A percentile compares a stretch with the other conserved stretches of the same genome.
Evolutionary conservation across 257 asterid species (phyloP).

Genomic region (Solanum rostratum): DNA sequence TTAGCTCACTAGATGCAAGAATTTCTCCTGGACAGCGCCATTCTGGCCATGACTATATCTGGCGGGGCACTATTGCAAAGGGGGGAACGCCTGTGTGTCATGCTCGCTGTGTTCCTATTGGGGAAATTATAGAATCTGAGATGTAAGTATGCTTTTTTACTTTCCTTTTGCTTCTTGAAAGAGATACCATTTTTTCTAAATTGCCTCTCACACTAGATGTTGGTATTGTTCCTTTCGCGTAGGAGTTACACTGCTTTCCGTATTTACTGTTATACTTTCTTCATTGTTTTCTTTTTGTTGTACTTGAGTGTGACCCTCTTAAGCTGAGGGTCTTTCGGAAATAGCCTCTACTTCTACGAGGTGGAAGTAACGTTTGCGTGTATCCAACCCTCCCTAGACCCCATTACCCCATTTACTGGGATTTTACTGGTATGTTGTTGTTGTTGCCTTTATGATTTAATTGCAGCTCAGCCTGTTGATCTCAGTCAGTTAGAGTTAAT

Average conservation of each 20-base stretch:
- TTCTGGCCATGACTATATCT: conserved; percentile 48
- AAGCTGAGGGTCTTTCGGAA: no score
- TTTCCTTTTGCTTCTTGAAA: not conserved
- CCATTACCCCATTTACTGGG: no score
- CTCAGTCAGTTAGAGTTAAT: not conserved
- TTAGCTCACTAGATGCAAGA: conserved; percentile 21
- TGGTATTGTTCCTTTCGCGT: no score
- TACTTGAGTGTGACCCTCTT: no score
- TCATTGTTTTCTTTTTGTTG: no score
- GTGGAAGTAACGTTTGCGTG: no score
- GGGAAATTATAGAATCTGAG: conserved; percentile 47
- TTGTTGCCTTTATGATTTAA: not conserved
- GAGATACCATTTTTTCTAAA: not conserved
- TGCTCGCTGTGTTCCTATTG: conserved; percentile 89
- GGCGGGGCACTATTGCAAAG: conserved; percentile 92
- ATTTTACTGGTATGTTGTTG: no score
- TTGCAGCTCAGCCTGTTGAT: not conserved
- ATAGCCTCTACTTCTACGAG: no score
- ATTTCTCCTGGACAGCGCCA: conserved; percentile 26
- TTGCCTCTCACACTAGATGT: no score
- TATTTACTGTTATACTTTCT: no score
- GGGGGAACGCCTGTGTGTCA: conserved; percentile 91
- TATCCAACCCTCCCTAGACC: no score
- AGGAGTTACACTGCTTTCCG: no score
- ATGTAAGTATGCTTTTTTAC: conserved; percentile 57